Evolutionary conservation across 1,139 yeast species (phyloP).

Genomic region (Magnusiomyces sp.): DNA sequence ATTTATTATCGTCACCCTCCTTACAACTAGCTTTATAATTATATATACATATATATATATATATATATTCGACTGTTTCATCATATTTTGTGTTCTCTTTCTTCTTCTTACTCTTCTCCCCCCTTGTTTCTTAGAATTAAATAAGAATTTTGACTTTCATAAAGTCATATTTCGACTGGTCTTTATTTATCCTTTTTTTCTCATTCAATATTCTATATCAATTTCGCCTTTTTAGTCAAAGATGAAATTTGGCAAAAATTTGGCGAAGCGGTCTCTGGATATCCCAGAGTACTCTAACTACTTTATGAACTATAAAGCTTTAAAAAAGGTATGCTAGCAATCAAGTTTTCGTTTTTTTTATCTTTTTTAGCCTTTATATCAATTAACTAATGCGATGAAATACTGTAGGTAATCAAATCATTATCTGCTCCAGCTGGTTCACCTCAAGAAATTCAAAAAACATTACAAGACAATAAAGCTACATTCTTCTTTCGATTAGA

Average conservation of each 20-base stretch:
- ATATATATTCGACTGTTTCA: neutral
- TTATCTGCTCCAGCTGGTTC: slow-evolving; percentile 27
- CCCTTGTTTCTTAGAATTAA: neutral
- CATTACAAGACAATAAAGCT: slow-evolving; percentile 83
- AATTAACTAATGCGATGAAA: too few species aligned
- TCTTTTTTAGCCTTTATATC: neutral
- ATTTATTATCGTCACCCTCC: neutral
- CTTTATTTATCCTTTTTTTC: neutral
- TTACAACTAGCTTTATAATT: too few species aligned
- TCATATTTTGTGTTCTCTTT: neutral
- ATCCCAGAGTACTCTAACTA: slow-evolving; percentile 90
- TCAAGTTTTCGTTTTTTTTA: slow-evolving; percentile 16
- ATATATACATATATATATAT: neutral
- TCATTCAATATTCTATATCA: neutral
- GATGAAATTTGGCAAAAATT: slow-evolving; percentile 88
- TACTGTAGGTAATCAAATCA: slow-evolving; percentile 33
- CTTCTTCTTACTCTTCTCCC: neutral
- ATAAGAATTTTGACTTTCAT: neutral
- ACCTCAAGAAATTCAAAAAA: slow-evolving; percentile 39
- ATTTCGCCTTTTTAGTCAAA: neutral
- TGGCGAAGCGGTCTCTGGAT: slow-evolving; percentile 89
- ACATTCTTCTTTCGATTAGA: slow-evolving; percentile 88
- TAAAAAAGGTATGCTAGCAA: slow-evolving; percentile 46
- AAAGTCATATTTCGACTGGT: neutral
- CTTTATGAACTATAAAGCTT: slow-evolving; percentile 88